Base-by-base conservation (phyloP, 306 rosid genomes). In the Vachellia collinsii region DNA sequence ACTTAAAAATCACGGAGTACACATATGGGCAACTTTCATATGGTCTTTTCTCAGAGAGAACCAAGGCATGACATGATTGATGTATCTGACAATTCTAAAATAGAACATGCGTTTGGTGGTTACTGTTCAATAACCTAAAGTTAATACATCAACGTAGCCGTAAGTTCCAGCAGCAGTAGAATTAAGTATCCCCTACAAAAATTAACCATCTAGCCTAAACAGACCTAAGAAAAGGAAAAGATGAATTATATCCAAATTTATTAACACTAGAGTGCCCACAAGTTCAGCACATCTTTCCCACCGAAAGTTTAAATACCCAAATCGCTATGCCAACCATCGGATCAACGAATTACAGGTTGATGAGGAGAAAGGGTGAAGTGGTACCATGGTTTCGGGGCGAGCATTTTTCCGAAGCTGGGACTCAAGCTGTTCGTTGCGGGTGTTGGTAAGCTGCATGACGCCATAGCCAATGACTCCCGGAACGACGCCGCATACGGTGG, bases 401-500 rank as follows among this genome's bases (percentile, higher is more conserved):
- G 97, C 93, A 47, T 75, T 89, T 69, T 80, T 87, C 77, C 97
- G 99, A 79, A 94, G 99, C 16, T 86, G 91, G 54, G 93, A 82
- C 69, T 93, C 97, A 65, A 94, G 97, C 78, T 90, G 86, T 2
- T 88, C 89, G 82, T 77, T 91, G 79, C 89, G 86, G 23, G 95
- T 84, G 79, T 85, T 93, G 41, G 97, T 95, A 69, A 76, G 11
- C 72, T 88, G 95, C 98, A 93, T 91, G 5, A 95, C 95, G 80
- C 94, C 50, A 78, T 89, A 95, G 77, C 97, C 97, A 38, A 93
- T 89, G 5, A 89, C 80, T 1, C 97, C 95, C 0, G 99, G 97
- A 78, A 93, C 91, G 78, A 93, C 86, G 82, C 97, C 97, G 88
- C 97, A 93, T 46, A 93, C 34, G 84, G 98, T 85, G 3, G 99